phyloP scores from a whole-genome alignment of 2,329 filamentous ascomycete genomes.

The Cordyceps tenuipes region DNA sequence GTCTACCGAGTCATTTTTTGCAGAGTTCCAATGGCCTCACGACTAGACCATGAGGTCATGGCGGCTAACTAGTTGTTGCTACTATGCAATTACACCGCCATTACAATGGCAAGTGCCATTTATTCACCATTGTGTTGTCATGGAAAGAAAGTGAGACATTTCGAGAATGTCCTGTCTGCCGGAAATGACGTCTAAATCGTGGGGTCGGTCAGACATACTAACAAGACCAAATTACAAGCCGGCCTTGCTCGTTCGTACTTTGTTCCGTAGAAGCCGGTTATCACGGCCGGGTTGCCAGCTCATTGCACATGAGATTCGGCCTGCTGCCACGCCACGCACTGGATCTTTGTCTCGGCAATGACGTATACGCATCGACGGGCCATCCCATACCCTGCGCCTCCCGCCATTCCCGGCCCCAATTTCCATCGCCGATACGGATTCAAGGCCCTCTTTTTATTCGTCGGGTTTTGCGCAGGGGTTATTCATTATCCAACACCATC shows the following conservation, averaged over 20 bases:
- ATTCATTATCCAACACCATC: background rate
- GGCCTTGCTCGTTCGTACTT: too few species aligned
- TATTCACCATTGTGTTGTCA: background rate
- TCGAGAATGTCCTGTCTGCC: background rate
- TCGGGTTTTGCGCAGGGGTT: background rate
- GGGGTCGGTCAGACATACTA: too few species aligned
- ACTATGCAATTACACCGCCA: background rate
- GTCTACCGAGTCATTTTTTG: background rate
- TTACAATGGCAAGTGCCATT: background rate
- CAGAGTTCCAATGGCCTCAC: background rate
- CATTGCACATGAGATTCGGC: background rate
- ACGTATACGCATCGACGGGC: background rate
- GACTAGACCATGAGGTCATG: background rate
- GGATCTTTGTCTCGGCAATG: background rate
- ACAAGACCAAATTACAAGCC: background rate
- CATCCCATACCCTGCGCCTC: background rate
- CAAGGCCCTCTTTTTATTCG: constrained; percentile 2
- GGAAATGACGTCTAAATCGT: background rate
- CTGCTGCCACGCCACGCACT: background rate
- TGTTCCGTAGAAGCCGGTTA: background rate
- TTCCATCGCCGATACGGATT: background rate
- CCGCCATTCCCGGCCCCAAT: background rate
- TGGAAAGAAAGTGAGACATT: background rate
- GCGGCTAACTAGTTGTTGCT: background rate
- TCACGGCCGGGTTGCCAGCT: background rate